These are phyloP conservation scores for Aspergillus intermedius DNA, from an alignment of 2,329 filamentous ascomycete genomes.

Conservation along the genomic window DNA sequence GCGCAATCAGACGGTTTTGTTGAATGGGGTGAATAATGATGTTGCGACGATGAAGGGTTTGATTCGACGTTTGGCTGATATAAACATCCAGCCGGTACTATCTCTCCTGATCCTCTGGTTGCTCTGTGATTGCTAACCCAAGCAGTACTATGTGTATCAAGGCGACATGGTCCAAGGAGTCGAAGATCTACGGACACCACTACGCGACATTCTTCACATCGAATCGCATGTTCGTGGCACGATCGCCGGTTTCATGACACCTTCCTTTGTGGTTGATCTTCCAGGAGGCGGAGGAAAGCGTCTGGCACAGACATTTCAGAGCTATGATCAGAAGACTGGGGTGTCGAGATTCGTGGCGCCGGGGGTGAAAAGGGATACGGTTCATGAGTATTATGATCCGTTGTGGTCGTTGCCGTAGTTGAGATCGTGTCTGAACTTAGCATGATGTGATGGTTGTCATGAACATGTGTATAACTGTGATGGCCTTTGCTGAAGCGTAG, in stretches of 20 bases:
- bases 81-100: not conserved
- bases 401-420: not conserved
- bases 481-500: too few species aligned
- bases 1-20: not conserved
- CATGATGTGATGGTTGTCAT: too few species aligned
- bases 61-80: not conserved
- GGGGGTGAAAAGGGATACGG: not conserved
- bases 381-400: not conserved
- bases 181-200: not conserved
- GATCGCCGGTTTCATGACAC: not conserved
- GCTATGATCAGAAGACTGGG: not conserved
- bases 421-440: too few species aligned
- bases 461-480: too few species aligned
- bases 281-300: not conserved
- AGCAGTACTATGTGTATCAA: not conserved
- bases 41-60: not conserved
- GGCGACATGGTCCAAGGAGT: not conserved
- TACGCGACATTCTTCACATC: not conserved
- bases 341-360: not conserved
- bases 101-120: not conserved
- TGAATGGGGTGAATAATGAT: not conserved
- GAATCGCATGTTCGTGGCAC: not conserved
- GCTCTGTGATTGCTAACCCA: not conserved
- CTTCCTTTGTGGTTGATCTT: not conserved
- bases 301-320: not conserved